A percentile compares a stretch with the other conserved stretches of the same genome.
Evolutionary conservation across 2,329 filamentous ascomycete species (phyloP).

Genomic region (Clathrospora elynae): DNA sequence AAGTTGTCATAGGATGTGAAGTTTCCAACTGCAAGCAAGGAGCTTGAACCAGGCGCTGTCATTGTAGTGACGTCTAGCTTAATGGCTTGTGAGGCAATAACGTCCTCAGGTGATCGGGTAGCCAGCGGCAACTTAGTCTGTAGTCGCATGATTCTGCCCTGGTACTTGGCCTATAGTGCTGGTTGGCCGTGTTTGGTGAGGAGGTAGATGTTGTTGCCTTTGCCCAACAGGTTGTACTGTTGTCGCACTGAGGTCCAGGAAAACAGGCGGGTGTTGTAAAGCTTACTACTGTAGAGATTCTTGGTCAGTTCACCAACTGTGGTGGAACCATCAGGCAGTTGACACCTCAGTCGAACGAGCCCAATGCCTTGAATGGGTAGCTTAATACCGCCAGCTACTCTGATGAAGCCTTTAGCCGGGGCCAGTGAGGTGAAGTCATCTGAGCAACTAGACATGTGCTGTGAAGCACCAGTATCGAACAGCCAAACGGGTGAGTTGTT

Average conservation of each 20-base stretch:
- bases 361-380: slow-evolving; percentile 9
- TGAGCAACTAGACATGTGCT: slow-evolving; percentile 9
- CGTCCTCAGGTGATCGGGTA: background rate
- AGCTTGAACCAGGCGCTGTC: background rate
- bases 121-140: slow-evolving; percentile 1
- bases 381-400: slow-evolving; percentile 8
- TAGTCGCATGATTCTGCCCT: background rate
- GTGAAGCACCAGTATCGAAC: slow-evolving; percentile 16
- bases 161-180: slow-evolving; percentile 2
- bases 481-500: slow-evolving; percentile 3
- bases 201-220: slow-evolving; percentile 6
- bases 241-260: slow-evolving; percentile 1
- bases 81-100: slow-evolving; percentile 1
- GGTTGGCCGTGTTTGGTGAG: background rate
- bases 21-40: background rate
- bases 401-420: slow-evolving; percentile 4
- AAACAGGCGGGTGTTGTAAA: slow-evolving; percentile 10
- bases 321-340: slow-evolving; percentile 7
- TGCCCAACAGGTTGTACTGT: background rate
- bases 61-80: background rate
- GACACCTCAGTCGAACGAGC: slow-evolving; percentile 5
- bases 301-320: slow-evolving; percentile 11
- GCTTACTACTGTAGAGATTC: slow-evolving; percentile 11
- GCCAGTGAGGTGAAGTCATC: slow-evolving; percentile 12
- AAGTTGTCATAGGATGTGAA: slow-evolving; percentile 8